Conservation (phyloP, 2,329 filamentous ascomycete species). For the Paecilomyces sp. region DNA sequence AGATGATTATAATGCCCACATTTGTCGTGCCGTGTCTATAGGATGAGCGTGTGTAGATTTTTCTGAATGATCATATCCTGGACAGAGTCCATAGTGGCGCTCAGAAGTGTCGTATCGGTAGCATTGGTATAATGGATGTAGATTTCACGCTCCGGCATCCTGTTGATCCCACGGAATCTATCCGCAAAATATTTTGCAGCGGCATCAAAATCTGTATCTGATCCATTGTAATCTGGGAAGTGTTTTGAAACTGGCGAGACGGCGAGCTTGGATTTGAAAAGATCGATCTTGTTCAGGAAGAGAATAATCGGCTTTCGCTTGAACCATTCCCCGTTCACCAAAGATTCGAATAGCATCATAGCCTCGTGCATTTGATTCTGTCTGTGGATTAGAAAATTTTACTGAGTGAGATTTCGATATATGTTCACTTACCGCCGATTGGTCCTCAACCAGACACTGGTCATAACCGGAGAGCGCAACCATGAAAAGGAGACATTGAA, state of each 20-base stretch:
- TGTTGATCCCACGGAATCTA: constrained; percentile 70
- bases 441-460: constrained; percentile 91
- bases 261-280: constrained; percentile 70
- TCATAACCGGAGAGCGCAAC: constrained; percentile 96
- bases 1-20: constrained; percentile 16
- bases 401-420: neutral
- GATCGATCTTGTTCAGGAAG: constrained; percentile 82
- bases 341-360: constrained; percentile 78
- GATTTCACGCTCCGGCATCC: constrained; percentile 51
- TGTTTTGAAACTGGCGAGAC: constrained; percentile 65
- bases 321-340: constrained; percentile 83
- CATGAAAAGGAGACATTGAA: constrained; percentile 85
- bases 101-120: constrained; percentile 65
- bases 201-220: constrained; percentile 63
- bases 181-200: constrained; percentile 76
- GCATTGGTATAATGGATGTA: constrained; percentile 55
- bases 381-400: constrained; percentile 7
- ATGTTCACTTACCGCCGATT: constrained; percentile 71
- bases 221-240: constrained; percentile 72
- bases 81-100: constrained; percentile 79
- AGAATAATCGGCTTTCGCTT: constrained; percentile 73
- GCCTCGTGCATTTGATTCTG: constrained; percentile 91
- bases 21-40: constrained; percentile 36
- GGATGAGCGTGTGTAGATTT: constrained; percentile 71
- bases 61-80: constrained; percentile 85